Evolutionary conservation across 495 filamentous ascomycete species (phyloP).

Genomic region (Penicillium malachiteum): DNA sequence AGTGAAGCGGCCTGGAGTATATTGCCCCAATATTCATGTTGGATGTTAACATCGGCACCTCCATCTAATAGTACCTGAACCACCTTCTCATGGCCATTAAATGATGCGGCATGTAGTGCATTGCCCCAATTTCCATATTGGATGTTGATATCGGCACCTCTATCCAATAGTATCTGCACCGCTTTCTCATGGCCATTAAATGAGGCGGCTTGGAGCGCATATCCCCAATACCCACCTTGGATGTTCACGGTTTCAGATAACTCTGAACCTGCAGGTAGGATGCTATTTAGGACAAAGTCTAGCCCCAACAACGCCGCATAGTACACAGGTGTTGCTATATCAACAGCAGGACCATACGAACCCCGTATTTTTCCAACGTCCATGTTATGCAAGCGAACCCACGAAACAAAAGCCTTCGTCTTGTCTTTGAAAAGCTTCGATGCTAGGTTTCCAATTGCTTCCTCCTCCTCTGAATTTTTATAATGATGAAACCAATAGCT

Average conservation of each 20-base stretch:
- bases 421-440: conserved; percentile 13
- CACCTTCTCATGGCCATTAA: too few relatives aligned
- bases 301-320: conserved; percentile 12
- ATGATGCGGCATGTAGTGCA: conserved; percentile 22
- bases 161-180: conserved; percentile 23
- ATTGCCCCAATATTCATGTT: conserved; percentile 11
- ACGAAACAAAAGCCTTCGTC: conserved; percentile 3
- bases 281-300: neutral
- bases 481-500: conserved; percentile 27
- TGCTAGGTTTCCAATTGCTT: conserved; percentile 1
- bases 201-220: conserved; percentile 21
- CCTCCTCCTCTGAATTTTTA: neutral
- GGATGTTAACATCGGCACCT: too few relatives aligned
- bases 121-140: conserved; percentile 1
- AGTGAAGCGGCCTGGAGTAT: conserved; percentile 19
- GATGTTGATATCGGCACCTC: conserved; percentile 22
- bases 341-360: neutral
- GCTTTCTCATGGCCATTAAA: conserved; percentile 9
- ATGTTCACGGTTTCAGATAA: conserved; percentile 10
- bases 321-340: conserved; percentile 4
- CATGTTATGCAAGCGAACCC: conserved; percentile 10
- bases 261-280: neutral
- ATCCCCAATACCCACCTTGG: conserved; percentile 10
- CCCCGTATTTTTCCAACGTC: neutral
- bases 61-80: too few relatives aligned